These are phyloP conservation scores for Erodium trifolium DNA, from an alignment of 441 rosid genomes.

Conservation along the genomic window DNA sequence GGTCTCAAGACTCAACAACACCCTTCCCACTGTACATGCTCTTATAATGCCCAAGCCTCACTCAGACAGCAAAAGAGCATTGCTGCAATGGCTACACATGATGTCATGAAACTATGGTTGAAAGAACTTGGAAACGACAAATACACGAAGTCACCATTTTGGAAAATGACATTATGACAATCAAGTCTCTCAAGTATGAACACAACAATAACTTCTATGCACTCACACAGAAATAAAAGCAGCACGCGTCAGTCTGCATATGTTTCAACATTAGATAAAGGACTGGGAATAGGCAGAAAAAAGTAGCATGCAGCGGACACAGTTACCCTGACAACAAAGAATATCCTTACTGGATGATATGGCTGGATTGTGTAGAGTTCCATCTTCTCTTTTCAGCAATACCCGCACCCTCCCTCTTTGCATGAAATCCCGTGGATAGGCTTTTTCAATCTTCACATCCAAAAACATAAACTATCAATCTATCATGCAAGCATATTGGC, in stretches of 20 bases:
- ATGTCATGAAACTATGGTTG: background rate
- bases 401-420: conserved; percentile 94
- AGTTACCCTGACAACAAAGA: background rate
- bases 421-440: conserved; percentile 95
- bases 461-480: background rate
- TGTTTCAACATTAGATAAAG: background rate
- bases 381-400: conserved; percentile 73
- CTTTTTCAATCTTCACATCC: conserved; percentile 63
- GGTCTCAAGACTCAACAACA: too few species aligned
- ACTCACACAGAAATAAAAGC: background rate
- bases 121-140: background rate
- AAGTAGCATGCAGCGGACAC: background rate
- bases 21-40: too few species aligned
- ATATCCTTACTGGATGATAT: conserved; percentile 57
- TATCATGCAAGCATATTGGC: background rate
- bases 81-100: background rate
- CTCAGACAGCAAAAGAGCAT: background rate
- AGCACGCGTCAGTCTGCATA: background rate
- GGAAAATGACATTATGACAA: background rate
- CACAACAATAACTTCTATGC: background rate
- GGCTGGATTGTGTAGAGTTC: conserved; percentile 67
- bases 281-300: background rate
- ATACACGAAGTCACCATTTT: background rate
- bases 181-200: background rate
- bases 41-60: background rate